Conservation (phyloP, 257 asterid genomes). For the Rubia yunnanensis region DNA sequence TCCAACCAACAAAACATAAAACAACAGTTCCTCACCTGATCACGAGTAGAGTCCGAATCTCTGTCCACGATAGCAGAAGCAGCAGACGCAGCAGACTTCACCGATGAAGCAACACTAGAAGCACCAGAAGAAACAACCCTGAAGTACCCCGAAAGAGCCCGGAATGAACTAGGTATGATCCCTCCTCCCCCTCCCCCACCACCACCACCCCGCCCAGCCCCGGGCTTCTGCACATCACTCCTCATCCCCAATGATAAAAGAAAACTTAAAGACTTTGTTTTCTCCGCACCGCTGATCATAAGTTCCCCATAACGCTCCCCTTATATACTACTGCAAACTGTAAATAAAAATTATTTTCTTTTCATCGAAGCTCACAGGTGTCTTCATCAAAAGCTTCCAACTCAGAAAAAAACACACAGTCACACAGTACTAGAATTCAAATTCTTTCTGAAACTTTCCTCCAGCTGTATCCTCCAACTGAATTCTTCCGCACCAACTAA, state of each 20-base stretch:
- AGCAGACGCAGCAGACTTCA: conserved; percentile 87
- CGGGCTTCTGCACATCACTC: conserved; percentile 49
- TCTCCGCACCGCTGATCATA: conserved; percentile 32
- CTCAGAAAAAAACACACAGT: conserved; percentile 28
- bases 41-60: conserved; percentile 52
- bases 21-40: conserved; percentile 42
- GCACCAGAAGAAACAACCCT: conserved; percentile 84
- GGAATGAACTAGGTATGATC: conserved; percentile 53
- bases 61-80: conserved; percentile 81
- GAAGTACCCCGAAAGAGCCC: conserved; percentile 58
- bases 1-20: neutral
- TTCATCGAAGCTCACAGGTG: conserved; percentile 37
- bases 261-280: conserved; percentile 2
- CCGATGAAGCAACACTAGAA: conserved; percentile 68
- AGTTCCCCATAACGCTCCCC: conserved; percentile 21
- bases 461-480: conserved; percentile 2
- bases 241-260: conserved; percentile 45
- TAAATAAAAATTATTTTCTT: neutral
- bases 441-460: conserved; percentile 10
- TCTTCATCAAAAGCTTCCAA: conserved; percentile 39
- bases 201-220: conserved; percentile 33
- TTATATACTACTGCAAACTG: neutral
- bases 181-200: conserved; percentile 25
- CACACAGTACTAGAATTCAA: conserved; percentile 5
- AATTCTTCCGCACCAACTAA: conserved; percentile 22